Percentiles rank a stretch among this genome's conserved stretches.
Evolutionary conservation across 495 filamentous ascomycete species (phyloP).

Genomic region (Parachaetomium inaequale): DNA sequence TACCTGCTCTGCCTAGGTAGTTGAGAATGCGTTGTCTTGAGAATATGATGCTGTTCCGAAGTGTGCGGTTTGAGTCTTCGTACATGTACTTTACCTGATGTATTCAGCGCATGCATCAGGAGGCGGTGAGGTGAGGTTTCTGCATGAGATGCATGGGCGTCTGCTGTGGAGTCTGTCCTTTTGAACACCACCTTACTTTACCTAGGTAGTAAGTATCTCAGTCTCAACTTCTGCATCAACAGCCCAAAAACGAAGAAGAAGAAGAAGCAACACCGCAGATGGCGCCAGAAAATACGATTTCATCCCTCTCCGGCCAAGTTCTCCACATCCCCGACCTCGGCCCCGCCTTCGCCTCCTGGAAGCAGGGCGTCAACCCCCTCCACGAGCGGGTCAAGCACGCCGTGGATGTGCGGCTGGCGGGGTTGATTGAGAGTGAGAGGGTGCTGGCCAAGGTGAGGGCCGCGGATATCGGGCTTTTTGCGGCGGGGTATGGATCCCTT

Average conservation of each 20-base stretch:
- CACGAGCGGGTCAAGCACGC: conserved; percentile 3
- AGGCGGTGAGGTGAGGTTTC: neutral
- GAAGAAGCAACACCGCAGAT: neutral
- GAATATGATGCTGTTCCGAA: neutral
- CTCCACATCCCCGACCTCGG: conserved; percentile 15
- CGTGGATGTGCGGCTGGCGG: conserved; percentile 12
- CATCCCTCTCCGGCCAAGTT: neutral
- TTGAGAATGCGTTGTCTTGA: neutral
- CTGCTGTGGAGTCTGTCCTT: no score
- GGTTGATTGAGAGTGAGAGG: conserved; percentile 4
- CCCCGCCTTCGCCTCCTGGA: conserved; percentile 17
- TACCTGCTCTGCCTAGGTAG: neutral
- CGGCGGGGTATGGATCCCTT: conserved; percentile 5
- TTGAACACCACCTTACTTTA: neutral
- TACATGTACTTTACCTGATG: no score
- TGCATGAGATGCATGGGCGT: neutral
- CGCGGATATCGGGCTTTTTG: conserved; percentile 17
- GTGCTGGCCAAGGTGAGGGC: conserved; percentile 11
- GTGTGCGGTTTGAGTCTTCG: neutral
- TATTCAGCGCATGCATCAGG: neutral
- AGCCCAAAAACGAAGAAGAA: no score
- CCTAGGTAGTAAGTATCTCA: no score
- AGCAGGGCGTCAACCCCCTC: conserved; percentile 17
- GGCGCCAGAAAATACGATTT: neutral
- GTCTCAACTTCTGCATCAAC: no score